Conservation (phyloP, 2,329 filamentous ascomycete genomes). For the Xylariaceae sp. region DNA sequence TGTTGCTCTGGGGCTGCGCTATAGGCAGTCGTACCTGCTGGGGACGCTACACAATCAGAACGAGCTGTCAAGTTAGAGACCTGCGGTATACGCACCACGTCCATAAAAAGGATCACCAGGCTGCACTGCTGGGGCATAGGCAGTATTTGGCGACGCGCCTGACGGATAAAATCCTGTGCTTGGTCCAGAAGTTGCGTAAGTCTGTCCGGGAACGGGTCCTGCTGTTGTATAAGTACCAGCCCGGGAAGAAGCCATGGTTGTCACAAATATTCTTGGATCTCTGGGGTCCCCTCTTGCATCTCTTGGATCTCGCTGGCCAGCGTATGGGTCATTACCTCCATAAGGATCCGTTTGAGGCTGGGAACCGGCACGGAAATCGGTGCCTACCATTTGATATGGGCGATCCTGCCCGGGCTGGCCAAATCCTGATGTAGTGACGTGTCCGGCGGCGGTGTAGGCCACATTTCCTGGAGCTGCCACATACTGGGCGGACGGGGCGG, state of each 20-base stretch:
- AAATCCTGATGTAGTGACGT: constrained; percentile 28
- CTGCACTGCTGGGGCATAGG: constrained; percentile 38
- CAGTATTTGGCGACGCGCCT: constrained; percentile 31
- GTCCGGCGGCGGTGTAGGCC: constrained; percentile 24
- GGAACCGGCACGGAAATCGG: constrained; percentile 22
- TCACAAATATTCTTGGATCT: constrained; percentile 30
- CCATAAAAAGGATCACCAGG: constrained; percentile 54
- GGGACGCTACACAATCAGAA: constrained; percentile 53
- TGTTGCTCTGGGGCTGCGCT: constrained; percentile 45
- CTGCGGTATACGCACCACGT: constrained; percentile 56
- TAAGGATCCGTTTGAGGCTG: constrained; percentile 24
- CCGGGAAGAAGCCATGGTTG: constrained; percentile 29
- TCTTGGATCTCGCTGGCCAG: constrained; percentile 20
- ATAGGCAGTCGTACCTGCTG: constrained; percentile 47
- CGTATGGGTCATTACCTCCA: constrained; percentile 27
- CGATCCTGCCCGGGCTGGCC: constrained; percentile 27
- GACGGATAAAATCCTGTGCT: constrained; percentile 33
- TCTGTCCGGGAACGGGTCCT: constrained; percentile 26
- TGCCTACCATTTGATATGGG: constrained; percentile 31
- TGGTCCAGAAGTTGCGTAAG: constrained; percentile 27
- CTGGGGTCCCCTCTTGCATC: constrained; percentile 22
- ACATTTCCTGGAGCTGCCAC: constrained; percentile 25
- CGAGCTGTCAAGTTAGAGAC: constrained; percentile 24
- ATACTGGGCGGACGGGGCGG: constrained; percentile 29
- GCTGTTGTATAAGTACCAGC: constrained; percentile 31